Conservation (phyloP, 305 asterid genomes). For the Coffea humblotiana region DNA sequence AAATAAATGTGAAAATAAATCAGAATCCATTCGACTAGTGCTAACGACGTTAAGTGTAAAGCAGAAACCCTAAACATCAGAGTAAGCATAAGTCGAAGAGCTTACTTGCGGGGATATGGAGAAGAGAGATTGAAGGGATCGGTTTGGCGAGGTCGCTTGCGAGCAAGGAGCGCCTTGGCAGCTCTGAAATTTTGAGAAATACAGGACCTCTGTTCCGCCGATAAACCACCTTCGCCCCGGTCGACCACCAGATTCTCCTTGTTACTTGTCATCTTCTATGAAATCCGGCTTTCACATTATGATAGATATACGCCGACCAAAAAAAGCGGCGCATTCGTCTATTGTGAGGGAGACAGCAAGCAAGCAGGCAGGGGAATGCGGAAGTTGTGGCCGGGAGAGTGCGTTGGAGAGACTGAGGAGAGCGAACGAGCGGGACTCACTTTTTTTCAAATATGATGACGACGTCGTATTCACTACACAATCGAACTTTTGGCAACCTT, state of each 20-base stretch:
- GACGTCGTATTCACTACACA: too few species aligned
- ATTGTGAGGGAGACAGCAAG: too few species aligned
- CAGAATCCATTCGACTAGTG: too few species aligned
- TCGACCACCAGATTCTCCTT: constrained; percentile 50
- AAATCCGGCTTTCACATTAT: too few species aligned
- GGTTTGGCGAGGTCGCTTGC: constrained; percentile 56
- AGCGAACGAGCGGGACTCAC: not conserved
- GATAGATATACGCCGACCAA: too few species aligned
- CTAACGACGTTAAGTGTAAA: not conserved
- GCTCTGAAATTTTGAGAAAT: constrained; percentile 78
- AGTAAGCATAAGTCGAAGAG: not conserved
- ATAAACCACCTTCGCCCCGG: constrained; percentile 48
- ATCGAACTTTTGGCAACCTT: too few species aligned
- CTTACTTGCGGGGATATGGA: constrained; percentile 37
- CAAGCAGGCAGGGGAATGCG: too few species aligned
- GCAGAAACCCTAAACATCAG: not conserved
- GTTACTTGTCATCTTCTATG: constrained; percentile 33
- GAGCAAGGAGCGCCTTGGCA: constrained; percentile 81
- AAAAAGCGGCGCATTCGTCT: too few species aligned
- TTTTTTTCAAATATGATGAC: not conserved
- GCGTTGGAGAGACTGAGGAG: too few species aligned
- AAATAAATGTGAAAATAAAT: not conserved
- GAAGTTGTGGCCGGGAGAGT: too few species aligned
- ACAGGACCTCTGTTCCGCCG: constrained; percentile 80
- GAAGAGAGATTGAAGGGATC: constrained; percentile 21